Percentiles rank a stretch among this genome's conserved stretches.
phyloP scores from a whole-genome alignment of 2,329 filamentous ascomycete species.

The Dothistroma septosporum region DNA sequence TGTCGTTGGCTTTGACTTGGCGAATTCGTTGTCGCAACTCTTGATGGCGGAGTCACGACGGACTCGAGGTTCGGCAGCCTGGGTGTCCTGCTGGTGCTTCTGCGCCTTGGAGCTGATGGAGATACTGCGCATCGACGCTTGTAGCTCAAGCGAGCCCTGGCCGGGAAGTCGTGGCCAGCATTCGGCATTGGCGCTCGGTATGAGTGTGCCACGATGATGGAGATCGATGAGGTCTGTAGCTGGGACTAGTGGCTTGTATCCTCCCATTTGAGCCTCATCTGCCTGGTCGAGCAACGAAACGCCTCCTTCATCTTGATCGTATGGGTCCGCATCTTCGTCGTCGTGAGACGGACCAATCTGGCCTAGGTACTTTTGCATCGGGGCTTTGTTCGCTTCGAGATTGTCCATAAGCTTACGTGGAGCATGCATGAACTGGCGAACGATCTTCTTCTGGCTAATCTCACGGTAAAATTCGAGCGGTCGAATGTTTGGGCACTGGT shows the following conservation, averaged over 20 bases:
- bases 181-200: background rate
- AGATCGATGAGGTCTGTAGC: slow-evolving; percentile 11
- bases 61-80: background rate
- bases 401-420: slow-evolving; percentile 24
- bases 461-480: slow-evolving; percentile 45
- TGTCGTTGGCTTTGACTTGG: background rate
- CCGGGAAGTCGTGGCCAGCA: slow-evolving; percentile 4
- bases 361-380: background rate
- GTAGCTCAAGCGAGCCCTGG: background rate
- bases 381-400: slow-evolving; percentile 8
- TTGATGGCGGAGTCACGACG: background rate
- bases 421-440: slow-evolving; percentile 36
- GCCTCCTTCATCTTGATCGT: slow-evolving; percentile 38
- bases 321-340: slow-evolving; percentile 44
- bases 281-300: slow-evolving; percentile 18
- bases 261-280: slow-evolving; percentile 20
- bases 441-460: slow-evolving; percentile 49
- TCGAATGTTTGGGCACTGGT: slow-evolving; percentile 46
- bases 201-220: background rate
- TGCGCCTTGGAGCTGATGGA: slow-evolving; percentile 4
- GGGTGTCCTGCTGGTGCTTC: background rate
- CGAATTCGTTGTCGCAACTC: background rate
- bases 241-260: slow-evolving; percentile 17
- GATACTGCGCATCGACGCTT: slow-evolving; percentile 8
- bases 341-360: background rate